phyloP scores from a whole-genome alignment of 306 rosid species.

The Prunus mume region DNA sequence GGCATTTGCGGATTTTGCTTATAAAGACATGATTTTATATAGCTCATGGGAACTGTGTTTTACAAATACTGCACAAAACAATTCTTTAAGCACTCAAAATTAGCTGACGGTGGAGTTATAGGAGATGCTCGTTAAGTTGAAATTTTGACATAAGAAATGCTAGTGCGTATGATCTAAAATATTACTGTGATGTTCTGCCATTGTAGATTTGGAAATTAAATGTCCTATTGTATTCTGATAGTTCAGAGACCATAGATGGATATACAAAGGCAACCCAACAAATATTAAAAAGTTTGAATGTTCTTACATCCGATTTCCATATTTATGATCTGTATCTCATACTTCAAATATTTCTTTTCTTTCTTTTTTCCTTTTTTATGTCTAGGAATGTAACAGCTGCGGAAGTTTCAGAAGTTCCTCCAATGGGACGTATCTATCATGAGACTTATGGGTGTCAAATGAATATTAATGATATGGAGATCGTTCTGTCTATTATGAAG shows the following conservation, averaged over 20 bases:
- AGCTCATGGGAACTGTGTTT: not conserved
- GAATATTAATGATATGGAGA: constrained; percentile 97
- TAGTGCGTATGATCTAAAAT: not conserved
- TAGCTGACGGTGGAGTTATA: not conserved
- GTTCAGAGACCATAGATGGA: not conserved
- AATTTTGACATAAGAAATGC: not conserved
- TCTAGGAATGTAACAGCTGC: constrained; percentile 47
- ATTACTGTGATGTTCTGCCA: not conserved
- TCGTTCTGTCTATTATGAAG: constrained; percentile 83
- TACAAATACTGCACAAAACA: not conserved
- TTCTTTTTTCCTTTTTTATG: not conserved
- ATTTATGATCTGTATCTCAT: not conserved
- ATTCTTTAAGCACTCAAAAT: not conserved
- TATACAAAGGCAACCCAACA: not conserved
- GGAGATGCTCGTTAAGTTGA: not conserved
- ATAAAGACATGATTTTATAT: not conserved
- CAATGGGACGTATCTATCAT: constrained; percentile 78
- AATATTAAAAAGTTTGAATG: not conserved
- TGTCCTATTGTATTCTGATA: not conserved
- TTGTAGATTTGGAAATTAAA: not conserved
- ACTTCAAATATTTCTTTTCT: not conserved
- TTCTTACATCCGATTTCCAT: not conserved
- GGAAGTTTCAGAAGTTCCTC: constrained; percentile 56
- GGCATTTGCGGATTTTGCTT: not conserved
- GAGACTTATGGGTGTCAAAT: constrained; percentile 99